These are phyloP conservation scores for Arthrobotrys megalospora DNA, from an alignment of 2,329 filamentous ascomycete genomes.

Conservation along the genomic window DNA sequence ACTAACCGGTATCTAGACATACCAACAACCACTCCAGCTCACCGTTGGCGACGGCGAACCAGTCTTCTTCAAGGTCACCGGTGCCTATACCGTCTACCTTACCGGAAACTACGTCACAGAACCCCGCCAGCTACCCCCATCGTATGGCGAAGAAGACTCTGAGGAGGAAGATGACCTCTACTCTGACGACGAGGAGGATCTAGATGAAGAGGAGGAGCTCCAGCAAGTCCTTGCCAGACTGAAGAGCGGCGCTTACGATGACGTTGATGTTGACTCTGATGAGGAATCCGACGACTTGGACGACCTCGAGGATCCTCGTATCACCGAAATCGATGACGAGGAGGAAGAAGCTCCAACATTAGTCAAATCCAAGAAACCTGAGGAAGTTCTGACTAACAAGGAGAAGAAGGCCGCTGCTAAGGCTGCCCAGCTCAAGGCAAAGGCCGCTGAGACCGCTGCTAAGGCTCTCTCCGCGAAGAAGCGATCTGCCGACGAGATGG, in stretches of 20 bases:
- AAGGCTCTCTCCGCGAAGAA: conserved; percentile 77
- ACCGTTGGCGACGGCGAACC: conserved; percentile 89
- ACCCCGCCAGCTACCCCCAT: conserved; percentile 72
- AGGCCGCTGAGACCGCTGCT: conserved; percentile 70
- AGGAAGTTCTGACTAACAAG: conserved; percentile 75
- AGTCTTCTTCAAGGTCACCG: conserved; percentile 91
- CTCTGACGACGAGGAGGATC: conserved; percentile 67
- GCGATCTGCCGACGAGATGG: conserved; percentile 80
- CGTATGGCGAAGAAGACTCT: conserved; percentile 69
- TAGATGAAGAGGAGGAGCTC: conserved; percentile 68
- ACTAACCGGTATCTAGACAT: conserved; percentile 75
- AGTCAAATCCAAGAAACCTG: conserved; percentile 69
- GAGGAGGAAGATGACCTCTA: conserved; percentile 77
- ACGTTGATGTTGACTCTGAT: conserved; percentile 69
- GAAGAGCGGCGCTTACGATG: conserved; percentile 43
- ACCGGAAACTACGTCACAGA: conserved; percentile 91
- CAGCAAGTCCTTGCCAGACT: conserved; percentile 39
- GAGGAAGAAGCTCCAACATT: conserved; percentile 81
- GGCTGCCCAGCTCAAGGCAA: conserved; percentile 70
- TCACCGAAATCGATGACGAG: conserved; percentile 76
- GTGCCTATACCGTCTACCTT: conserved; percentile 90
- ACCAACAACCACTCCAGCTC: conserved; percentile 95
- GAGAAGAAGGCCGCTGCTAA: conserved; percentile 68
- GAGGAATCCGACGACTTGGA: conserved; percentile 84
- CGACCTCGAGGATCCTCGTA: conserved; percentile 81